Percentiles rank a stretch among this genome's conserved stretches.
Conservation (phyloP, 371 early-diverging fungal species). For the Haplosporangium sp. region DNA sequence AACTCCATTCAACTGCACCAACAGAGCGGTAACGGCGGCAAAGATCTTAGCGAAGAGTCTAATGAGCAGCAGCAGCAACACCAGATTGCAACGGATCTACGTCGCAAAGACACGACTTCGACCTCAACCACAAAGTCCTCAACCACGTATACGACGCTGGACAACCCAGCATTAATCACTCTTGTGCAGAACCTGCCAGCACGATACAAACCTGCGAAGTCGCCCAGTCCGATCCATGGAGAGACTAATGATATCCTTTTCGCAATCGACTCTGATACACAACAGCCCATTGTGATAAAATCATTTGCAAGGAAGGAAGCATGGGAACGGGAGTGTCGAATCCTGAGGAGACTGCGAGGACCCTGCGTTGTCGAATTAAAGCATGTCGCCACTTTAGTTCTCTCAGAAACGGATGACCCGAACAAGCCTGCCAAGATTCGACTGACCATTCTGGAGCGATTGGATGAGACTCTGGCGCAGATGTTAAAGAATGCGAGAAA, state of each 20-base stretch:
- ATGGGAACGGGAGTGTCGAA: constrained; percentile 51
- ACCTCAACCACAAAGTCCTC: constrained; percentile 53
- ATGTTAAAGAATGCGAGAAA: constrained; percentile 54
- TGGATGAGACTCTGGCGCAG: constrained; percentile 52
- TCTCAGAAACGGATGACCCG: constrained; percentile 48
- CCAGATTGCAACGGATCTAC: background rate
- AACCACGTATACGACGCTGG: constrained; percentile 40
- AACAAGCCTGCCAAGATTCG: constrained; percentile 47
- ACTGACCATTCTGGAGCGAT: constrained; percentile 35
- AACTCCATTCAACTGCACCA: constrained; percentile 2
- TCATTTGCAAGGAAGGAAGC: constrained; percentile 46
- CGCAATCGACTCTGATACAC: constrained; percentile 50
- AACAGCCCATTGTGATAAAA: constrained; percentile 53
- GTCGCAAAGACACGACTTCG: constrained; percentile 50
- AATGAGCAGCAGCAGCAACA: background rate
- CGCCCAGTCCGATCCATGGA: constrained; percentile 48
- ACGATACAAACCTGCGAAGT: constrained; percentile 34
- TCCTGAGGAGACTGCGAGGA: constrained; percentile 38
- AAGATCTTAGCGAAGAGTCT: too few relatives aligned
- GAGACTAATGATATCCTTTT: constrained; percentile 44
- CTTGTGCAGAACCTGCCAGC: constrained; percentile 47
- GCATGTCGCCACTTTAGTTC: constrained; percentile 47
- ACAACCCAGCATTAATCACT: constrained; percentile 33
- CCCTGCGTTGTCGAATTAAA: constrained; percentile 43
- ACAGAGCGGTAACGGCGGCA: background rate